phyloP scores from a whole-genome alignment of 129 eudicot genomes.

The Flaveria bidentis region DNA sequence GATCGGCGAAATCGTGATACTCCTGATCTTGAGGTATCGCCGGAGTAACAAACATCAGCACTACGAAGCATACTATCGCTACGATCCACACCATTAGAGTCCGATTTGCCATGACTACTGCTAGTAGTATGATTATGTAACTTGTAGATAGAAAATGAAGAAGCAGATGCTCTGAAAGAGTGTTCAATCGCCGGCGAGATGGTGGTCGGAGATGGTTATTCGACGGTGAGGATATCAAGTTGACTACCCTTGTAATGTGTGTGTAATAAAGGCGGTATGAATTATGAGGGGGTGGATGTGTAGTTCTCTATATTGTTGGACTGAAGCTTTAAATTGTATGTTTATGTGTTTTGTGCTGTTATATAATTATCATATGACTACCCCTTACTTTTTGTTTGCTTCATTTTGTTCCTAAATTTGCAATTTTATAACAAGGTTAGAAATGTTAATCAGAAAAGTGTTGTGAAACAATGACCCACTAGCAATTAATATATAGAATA shows the following conservation, averaged over 20 bases:
- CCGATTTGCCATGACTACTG: slow-evolving; percentile 37
- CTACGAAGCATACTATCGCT: slow-evolving; percentile 59
- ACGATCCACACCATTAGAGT: slow-evolving; percentile 50
- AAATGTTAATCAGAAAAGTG: no score
- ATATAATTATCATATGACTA: no score
- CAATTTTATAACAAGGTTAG: no score
- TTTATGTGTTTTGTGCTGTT: not conserved
- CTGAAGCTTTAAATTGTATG: not conserved
- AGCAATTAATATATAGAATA: no score
- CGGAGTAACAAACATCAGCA: slow-evolving; percentile 79
- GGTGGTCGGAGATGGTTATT: slow-evolving; percentile 21
- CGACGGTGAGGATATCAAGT: slow-evolving; percentile 8
- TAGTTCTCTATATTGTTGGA: slow-evolving; percentile 7
- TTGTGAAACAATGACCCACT: no score
- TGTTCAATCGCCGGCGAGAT: slow-evolving; percentile 27
- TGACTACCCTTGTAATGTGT: slow-evolving; percentile 4
- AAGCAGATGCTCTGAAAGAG: not conserved
- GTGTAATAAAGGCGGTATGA: not conserved
- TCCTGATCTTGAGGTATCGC: slow-evolving; percentile 78
- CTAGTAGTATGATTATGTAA: slow-evolving; percentile 2
- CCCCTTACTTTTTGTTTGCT: no score
- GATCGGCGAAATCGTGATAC: slow-evolving; percentile 80
- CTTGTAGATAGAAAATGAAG: slow-evolving; percentile 5
- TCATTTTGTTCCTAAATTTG: no score
- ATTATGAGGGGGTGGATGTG: slow-evolving; percentile 11